Percentiles rank a stretch among this genome's conserved stretches.
These are phyloP conservation scores for Pseudozyma flocculosa DNA, from an alignment of 1,284 basidiomycete genomes.

Conservation along the genomic window DNA sequence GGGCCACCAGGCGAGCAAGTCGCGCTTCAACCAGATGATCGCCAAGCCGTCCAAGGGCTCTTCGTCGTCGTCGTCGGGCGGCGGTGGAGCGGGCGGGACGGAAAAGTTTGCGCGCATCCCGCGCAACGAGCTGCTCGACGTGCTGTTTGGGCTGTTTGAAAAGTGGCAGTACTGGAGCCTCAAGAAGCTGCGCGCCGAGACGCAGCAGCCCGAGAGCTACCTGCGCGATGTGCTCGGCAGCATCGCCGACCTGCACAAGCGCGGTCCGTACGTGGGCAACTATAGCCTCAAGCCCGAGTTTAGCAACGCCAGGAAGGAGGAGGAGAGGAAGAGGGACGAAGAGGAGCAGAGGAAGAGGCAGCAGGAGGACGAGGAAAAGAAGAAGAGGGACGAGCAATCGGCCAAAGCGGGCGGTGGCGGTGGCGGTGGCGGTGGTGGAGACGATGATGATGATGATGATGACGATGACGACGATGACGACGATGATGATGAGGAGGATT, in stretches of 20 bases:
- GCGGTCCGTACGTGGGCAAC: slow-evolving; percentile 66
- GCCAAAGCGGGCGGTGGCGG: neutral
- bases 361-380: slow-evolving; percentile 7
- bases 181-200: slow-evolving; percentile 73
- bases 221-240: slow-evolving; percentile 81
- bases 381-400: neutral
- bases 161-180: slow-evolving; percentile 81
- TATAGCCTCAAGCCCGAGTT: slow-evolving; percentile 58
- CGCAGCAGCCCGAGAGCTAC: slow-evolving; percentile 87
- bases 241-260: slow-evolving; percentile 77
- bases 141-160: slow-evolving; percentile 77
- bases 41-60: slow-evolving; percentile 7
- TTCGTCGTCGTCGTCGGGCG: neutral
- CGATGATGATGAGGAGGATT: slow-evolving; percentile 23
- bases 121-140: slow-evolving; percentile 81
- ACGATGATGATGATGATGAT: slow-evolving; percentile 4
- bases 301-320: slow-evolving; percentile 9
- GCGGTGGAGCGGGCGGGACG: slow-evolving; percentile 62
- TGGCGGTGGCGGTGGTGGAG: too few species aligned
- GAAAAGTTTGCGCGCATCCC: slow-evolving; percentile 86
- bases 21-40: slow-evolving; percentile 32
- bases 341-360: slow-evolving; percentile 6
- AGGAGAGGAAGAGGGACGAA: slow-evolving; percentile 9
- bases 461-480: slow-evolving; percentile 18
- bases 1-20: slow-evolving; percentile 29